These are phyloP conservation scores for Cladophialophora carrionii DNA, from an alignment of 2,329 filamentous ascomycete genomes.

Conservation along the genomic window DNA sequence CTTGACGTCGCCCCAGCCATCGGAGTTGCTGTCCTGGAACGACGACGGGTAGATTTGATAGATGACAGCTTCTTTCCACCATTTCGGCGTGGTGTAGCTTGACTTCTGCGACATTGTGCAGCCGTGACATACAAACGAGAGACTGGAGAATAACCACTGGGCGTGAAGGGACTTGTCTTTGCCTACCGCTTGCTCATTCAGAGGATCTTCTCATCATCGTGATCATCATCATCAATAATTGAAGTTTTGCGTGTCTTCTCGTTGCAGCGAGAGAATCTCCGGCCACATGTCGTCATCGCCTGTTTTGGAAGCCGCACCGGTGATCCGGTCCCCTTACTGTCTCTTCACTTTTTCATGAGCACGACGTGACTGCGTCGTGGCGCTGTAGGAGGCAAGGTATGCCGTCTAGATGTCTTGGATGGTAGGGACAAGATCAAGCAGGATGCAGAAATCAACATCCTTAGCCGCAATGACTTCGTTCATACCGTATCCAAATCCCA, in stretches of 20 bases:
- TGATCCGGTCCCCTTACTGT: constrained; percentile 9
- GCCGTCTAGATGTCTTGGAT: background rate
- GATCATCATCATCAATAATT: background rate
- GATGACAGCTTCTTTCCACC: constrained; percentile 63
- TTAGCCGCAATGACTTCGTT: background rate
- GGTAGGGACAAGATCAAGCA: background rate
- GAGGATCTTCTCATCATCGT: background rate
- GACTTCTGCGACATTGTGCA: constrained; percentile 21
- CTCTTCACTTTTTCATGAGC: background rate
- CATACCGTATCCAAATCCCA: background rate
- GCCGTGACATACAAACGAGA: background rate
- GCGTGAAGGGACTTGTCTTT: background rate
- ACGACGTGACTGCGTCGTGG: background rate
- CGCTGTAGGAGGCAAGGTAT: background rate
- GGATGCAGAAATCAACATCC: background rate
- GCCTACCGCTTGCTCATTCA: background rate
- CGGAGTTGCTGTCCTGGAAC: constrained; percentile 53
- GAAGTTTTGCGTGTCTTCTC: background rate
- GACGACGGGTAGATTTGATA: constrained; percentile 65
- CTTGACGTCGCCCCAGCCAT: constrained; percentile 66
- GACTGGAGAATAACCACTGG: background rate
- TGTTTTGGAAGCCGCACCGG: constrained; percentile 21
- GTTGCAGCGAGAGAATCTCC: constrained; percentile 31
- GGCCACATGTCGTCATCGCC: constrained; percentile 29
- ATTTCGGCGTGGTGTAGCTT: constrained; percentile 40